Evolutionary conservation across 306 rosid genomes (phyloP), one percentile per base, ranked within the genome.

Genomic region (Cyclanthera cordifolia): DNA sequence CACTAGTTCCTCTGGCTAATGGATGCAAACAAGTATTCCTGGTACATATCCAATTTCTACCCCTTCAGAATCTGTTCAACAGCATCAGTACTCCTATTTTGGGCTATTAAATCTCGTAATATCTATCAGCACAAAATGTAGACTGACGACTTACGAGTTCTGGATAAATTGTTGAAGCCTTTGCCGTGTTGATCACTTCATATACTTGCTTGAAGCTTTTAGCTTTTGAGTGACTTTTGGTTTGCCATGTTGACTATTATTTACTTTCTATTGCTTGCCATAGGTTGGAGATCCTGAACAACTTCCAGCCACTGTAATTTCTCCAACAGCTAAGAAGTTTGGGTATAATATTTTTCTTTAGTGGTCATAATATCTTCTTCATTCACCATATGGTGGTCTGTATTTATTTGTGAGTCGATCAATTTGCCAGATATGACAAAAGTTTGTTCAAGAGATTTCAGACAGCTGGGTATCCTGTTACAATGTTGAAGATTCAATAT

Each of bases 221-320:
- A 64, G 69, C 12, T 13, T 64, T 64, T 64, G 14, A 20, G 25
- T 12, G 25, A 41, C 9, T 43, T 13, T 17, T n/a, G 27, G n/a
- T n/a, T n/a, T n/a, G n/a, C n/a, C n/a, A n/a, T n/a, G n/a, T n/a
- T n/a, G n/a, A n/a, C n/a, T n/a, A n/a, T n/a, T 34, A 34, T 34
- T 34, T 67, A 25, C 25, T 67, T 16, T 12, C 3, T 25, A 8
- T 48, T 49, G 3, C 39, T 67, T 67, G 57, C 27, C 16, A 47
- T 58, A 92, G 97, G 91, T 92, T 19, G 97, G 96, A 27, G 97
- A 92, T 80, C 97, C 97, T 1, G 96, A 90, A 78, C 96, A 92
- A 82, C 97, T 92, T 28, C 97, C 97, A 24, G 97, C 97, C 72
- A 92, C 97, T 71, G 96, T 92, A 74, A 87, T 87, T 53, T 92